Evolutionary conservation across 2,329 filamentous ascomycete genomes (phyloP).

Genomic region (Cladosporium velox): DNA sequence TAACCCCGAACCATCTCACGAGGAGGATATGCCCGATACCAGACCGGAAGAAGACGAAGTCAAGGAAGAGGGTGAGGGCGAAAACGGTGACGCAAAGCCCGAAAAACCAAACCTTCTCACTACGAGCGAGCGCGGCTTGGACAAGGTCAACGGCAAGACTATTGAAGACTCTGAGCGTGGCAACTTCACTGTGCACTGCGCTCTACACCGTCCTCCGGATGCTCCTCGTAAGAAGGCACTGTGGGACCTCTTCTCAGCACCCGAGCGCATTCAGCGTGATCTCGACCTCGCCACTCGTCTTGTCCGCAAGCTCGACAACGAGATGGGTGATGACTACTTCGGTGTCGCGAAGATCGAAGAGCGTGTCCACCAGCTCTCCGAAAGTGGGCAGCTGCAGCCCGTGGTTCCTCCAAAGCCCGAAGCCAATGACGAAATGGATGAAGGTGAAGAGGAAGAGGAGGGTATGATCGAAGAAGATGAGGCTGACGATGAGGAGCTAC

Average conservation of each 20-base stretch:
- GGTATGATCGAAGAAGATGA: slow-evolving; percentile 50
- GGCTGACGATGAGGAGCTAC: slow-evolving; percentile 82
- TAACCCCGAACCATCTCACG: slow-evolving; percentile 72
- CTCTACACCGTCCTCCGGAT: slow-evolving; percentile 85
- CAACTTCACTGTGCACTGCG: slow-evolving; percentile 96
- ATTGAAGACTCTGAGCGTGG: slow-evolving; percentile 85
- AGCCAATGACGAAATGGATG: slow-evolving; percentile 62
- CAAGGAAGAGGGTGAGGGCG: slow-evolving; percentile 55
- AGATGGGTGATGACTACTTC: slow-evolving; percentile 75
- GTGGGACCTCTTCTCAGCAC: slow-evolving; percentile 94
- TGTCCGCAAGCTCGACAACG: slow-evolving; percentile 79
- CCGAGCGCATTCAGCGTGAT: slow-evolving; percentile 90
- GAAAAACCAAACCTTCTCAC: slow-evolving; percentile 13
- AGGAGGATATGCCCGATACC: slow-evolving; percentile 66
- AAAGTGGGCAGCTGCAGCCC: slow-evolving; percentile 74
- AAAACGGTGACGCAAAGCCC: slow-evolving; percentile 23
- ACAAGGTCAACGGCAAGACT: slow-evolving; percentile 95
- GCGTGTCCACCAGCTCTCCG: slow-evolving; percentile 77
- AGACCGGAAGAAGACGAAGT: slow-evolving; percentile 61
- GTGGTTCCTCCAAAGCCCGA: slow-evolving; percentile 54
- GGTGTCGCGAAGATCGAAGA: slow-evolving; percentile 81
- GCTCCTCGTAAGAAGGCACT: slow-evolving; percentile 90
- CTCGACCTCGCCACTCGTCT: slow-evolving; percentile 79
- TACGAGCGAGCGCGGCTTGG: slow-evolving; percentile 71
- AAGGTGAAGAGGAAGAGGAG: slow-evolving; percentile 74